Conservation (phyloP, 1,284 basidiomycete genomes). For the Polyporus tsugae region DNA sequence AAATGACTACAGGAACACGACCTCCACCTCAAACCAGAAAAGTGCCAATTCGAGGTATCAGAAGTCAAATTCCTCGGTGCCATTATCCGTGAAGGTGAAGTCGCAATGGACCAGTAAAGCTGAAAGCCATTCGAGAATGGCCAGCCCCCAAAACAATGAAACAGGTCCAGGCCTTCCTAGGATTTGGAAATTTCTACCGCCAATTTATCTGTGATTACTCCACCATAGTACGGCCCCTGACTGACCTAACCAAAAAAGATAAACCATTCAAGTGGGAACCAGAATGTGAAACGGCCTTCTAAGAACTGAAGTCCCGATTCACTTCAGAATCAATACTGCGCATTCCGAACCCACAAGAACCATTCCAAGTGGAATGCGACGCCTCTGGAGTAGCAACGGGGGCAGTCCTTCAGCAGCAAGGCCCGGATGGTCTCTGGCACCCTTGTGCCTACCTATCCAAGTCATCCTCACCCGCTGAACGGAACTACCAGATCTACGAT, state of each 20-base stretch:
- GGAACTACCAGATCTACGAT: conserved; percentile 59
- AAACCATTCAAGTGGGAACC: conserved; percentile 32
- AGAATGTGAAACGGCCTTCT: conserved; percentile 39
- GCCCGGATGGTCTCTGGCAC: conserved; percentile 30
- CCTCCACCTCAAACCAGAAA: neutral
- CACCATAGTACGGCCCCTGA: neutral
- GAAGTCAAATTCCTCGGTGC: conserved; percentile 49
- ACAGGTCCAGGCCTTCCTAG: conserved; percentile 47
- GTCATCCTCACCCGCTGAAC: conserved; percentile 38
- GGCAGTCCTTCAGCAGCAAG: neutral
- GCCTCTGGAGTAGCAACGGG: conserved; percentile 20
- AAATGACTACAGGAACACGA: neutral
- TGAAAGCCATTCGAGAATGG: conserved; percentile 48
- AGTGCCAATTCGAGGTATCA: conserved; percentile 36
- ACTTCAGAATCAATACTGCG: conserved; percentile 34
- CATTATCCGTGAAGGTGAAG: conserved; percentile 38
- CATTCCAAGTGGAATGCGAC: conserved; percentile 35
- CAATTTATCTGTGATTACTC: conserved; percentile 50
- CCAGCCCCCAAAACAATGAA: conserved; percentile 39
- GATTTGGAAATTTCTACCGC: conserved; percentile 53
- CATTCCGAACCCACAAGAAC: conserved; percentile 27
- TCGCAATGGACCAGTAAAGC: conserved; percentile 50
- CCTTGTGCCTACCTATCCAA: conserved; percentile 43
- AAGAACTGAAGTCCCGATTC: conserved; percentile 39
- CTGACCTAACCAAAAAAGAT: too few relatives aligned